Evolutionary conservation across 1,139 yeast genomes (phyloP), one percentile per base, ranked within the genome.

Genomic region (Blastobotrys persicus): DNA sequence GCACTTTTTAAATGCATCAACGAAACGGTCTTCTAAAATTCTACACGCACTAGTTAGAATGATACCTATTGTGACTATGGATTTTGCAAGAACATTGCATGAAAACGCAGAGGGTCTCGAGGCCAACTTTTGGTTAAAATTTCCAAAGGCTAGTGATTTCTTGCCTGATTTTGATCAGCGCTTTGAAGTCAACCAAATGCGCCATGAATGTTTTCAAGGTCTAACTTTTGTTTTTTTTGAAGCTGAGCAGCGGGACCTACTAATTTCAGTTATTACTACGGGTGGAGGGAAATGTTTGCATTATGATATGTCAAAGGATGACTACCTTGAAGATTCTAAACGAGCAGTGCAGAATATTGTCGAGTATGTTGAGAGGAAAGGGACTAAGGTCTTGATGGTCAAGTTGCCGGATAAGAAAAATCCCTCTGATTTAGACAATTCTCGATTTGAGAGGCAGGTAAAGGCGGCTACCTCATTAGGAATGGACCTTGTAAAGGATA

Each of bases 21-120:
- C 49, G 38, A 45, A 45, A 26, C 49, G 53, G 18, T 23, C 9
- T 5, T 56, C 66, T 1, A 50, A 60, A 39, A 44, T 58, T 2
- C 53, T 62, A 38, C 54, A 50, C 17, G 69, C 69, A 2, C 49
- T 66, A 48, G 60, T 59, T 6, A 42, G 48, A 13, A 52, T 48
- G 11, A 48, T 64, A 1, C 68, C 67, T 1, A 45, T 66, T n/a
- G 61, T 58, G 6, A 54, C 53, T 16, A 40, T 47, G 17, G 60
- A 57, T 2, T 64, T 50, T 42, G 48, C 55, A 4, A 53, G 46
- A 11, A 52, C 55, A 1, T 37, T 65, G 1, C 45, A 34, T 2
- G 44, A 37, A 1, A 46, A 57, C 1, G 53, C 53, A 1, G 48
- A 47, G 4, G 42, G 14, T 11, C 40, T 56, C 37, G 57, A 55